Evolutionary conservation across 129 eudicot species (phyloP).

Genomic region (Centaurea solstitialis): DNA sequence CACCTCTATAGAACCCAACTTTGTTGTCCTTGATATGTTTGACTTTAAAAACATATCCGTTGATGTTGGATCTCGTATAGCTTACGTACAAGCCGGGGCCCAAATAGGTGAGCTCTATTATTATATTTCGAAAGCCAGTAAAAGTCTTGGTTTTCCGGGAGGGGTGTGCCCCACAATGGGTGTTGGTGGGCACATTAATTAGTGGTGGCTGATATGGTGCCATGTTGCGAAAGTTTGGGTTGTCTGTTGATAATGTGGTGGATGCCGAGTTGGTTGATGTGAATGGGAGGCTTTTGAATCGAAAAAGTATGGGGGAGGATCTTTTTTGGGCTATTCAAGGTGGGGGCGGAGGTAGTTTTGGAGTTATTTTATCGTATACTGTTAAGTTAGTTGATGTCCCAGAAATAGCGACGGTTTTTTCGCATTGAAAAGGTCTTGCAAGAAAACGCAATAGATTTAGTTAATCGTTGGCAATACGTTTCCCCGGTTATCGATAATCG

Average conservation of each 20-base stretch:
- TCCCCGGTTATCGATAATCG: no score
- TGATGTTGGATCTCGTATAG: neutral
- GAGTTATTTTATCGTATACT: constrained; percentile 18
- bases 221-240: constrained; percentile 28
- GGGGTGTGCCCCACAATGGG: constrained; percentile 28
- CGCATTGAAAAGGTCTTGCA: neutral
- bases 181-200: constrained; percentile 25
- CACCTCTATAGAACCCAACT: constrained; percentile 13
- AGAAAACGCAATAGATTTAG: constrained; percentile 16
- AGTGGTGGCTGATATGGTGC: constrained; percentile 26
- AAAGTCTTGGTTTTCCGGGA: constrained; percentile 14
- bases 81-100: constrained; percentile 25
- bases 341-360: constrained; percentile 30
- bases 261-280: no score
- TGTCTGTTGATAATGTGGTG: no score
- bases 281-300: no score
- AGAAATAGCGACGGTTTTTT: constrained; percentile 13
- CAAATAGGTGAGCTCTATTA: constrained; percentile 25
- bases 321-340: constrained; percentile 35
- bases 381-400: constrained; percentile 20
- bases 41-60: constrained; percentile 15
- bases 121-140: constrained; percentile 18
- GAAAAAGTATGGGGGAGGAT: no score
- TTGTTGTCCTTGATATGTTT: constrained; percentile 19
- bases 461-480: no score